Conservation (phyloP, 2,329 filamentous ascomycete genomes). For the Passalora sequoiae region DNA sequence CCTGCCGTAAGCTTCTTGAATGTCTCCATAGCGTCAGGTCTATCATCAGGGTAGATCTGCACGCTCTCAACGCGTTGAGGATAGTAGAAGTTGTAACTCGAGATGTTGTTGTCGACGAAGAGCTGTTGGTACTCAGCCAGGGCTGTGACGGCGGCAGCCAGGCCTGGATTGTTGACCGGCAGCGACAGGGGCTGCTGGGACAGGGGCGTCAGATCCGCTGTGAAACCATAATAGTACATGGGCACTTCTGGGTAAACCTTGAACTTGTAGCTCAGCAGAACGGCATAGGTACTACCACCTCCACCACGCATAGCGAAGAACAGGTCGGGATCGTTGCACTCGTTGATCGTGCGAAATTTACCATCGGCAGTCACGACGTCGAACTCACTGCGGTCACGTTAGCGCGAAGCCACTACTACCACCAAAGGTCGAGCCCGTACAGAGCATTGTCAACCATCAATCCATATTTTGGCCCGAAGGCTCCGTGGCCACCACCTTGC, state of each 20-base stretch:
- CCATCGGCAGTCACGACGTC: conserved; percentile 20
- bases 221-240: conserved; percentile 1
- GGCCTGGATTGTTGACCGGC: conserved; percentile 4
- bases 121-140: conserved; percentile 1
- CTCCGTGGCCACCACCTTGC: conserved; percentile 22
- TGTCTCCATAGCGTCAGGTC: not conserved
- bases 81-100: conserved; percentile 6
- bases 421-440: not conserved
- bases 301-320: conserved; percentile 49
- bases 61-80: not conserved
- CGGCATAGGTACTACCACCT: conserved; percentile 40
- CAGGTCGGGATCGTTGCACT: conserved; percentile 44
- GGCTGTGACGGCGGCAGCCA: not conserved
- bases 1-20: conserved; percentile 6
- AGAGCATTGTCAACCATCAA: conserved; percentile 25
- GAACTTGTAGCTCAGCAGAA: conserved; percentile 17
- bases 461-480: conserved; percentile 18
- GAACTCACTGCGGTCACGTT: conserved; percentile 8
- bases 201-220: not conserved
- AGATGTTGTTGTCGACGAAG: conserved; percentile 2
- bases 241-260: conserved; percentile 9
- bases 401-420: not conserved
- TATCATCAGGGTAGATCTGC: not conserved
- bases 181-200: not conserved
- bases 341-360: conserved; percentile 18